Evolutionary conservation across 1,139 yeast species (phyloP).

Genomic region (Protomyces lactucae-debilis): DNA sequence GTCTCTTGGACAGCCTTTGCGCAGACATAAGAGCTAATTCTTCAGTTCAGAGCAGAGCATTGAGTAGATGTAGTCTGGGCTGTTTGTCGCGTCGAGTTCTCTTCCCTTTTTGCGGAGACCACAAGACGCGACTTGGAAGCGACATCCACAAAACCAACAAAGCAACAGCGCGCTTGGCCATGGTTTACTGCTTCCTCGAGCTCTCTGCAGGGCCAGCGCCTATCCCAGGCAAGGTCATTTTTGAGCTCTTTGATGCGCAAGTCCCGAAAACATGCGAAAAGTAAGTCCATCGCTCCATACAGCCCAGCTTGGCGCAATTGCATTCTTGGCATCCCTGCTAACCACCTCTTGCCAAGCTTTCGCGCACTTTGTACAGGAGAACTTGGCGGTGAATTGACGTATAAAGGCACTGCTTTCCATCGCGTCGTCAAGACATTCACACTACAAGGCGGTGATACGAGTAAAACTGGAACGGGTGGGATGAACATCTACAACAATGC

Average conservation of each 20-base stretch:
- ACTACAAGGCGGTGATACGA: conserved; percentile 70
- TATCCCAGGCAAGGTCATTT: conserved; percentile 57
- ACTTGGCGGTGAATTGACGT: conserved; percentile 38
- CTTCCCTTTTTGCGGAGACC: not conserved
- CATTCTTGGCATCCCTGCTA: too few relatives aligned
- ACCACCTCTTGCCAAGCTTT: conserved; percentile 34
- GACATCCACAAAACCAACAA: not conserved
- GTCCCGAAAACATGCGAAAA: conserved; percentile 80
- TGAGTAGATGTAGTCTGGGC: too few relatives aligned
- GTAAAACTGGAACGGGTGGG: conserved; percentile 47
- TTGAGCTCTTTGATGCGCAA: conserved; percentile 48
- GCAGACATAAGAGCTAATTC: too few relatives aligned
- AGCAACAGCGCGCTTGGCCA: not conserved
- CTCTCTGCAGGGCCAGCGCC: conserved; percentile 32
- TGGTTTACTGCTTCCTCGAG: conserved; percentile 16
- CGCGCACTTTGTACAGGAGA: conserved; percentile 40
- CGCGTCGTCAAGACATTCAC: conserved; percentile 63
- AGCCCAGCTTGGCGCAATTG: too few relatives aligned
- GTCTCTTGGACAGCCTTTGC: too few relatives aligned
- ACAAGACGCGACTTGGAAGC: not conserved
- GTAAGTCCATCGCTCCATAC: not conserved
- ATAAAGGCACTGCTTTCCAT: conserved; percentile 53
- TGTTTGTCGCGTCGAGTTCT: not conserved
- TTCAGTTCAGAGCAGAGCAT: too few relatives aligned
- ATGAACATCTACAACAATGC: conserved; percentile 39